phyloP scores from a whole-genome alignment of 1,139 yeast genomes.

The Scheffersomyces quercinus region DNA sequence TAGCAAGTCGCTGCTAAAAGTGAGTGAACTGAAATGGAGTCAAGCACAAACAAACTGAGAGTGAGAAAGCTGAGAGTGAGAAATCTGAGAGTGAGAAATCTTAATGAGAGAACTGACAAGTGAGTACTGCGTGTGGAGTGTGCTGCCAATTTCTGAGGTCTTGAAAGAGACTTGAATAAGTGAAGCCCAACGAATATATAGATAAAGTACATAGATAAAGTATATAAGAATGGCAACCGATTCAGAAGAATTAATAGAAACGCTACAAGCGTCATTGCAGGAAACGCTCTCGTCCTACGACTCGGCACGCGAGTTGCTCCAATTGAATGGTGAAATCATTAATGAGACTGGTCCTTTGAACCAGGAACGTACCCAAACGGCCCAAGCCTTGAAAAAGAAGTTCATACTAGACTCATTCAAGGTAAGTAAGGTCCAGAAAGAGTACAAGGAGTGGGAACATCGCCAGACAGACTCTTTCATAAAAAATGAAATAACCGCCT shows the following conservation, averaged over 20 bases:
- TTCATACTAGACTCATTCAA: conserved; percentile 37
- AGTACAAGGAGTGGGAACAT: conserved; percentile 33
- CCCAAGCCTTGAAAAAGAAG: conserved; percentile 16
- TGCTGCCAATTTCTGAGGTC: no score
- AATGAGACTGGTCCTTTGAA: neutral
- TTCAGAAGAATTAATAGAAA: neutral
- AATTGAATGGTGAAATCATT: conserved; percentile 5
- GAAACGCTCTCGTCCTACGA: conserved; percentile 8
- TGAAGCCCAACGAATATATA: neutral
- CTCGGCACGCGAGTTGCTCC: conserved; percentile 16
- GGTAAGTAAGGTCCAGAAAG: conserved; percentile 32
- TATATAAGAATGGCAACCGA: no score
- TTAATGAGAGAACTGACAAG: no score
- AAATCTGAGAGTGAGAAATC: no score
- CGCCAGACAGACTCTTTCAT: conserved; percentile 20
- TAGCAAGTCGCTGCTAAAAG: no score
- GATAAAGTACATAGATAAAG: neutral
- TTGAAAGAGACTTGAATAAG: neutral
- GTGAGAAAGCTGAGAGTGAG: no score
- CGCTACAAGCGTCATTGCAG: neutral
- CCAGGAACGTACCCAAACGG: neutral
- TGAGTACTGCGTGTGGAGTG: no score
- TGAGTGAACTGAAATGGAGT: no score
- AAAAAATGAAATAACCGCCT: conserved; percentile 24
- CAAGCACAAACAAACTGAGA: no score